These are phyloP conservation scores for Apophysomyces trapeziformis DNA, from an alignment of 371 early-diverging fungal genomes.

Conservation along the genomic window DNA sequence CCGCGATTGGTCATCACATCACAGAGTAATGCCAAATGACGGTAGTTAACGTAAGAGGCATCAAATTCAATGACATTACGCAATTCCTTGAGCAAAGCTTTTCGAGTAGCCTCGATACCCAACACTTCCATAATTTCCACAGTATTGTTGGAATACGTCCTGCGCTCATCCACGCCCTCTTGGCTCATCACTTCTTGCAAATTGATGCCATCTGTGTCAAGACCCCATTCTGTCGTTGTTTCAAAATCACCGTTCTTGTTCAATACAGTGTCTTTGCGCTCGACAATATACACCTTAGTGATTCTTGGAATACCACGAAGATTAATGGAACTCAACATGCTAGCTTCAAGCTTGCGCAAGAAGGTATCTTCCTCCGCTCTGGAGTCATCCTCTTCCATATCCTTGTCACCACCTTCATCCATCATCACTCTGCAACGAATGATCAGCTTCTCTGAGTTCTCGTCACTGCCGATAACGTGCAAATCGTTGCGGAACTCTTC, in stretches of 20 bases:
- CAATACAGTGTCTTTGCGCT: slow-evolving; percentile 67
- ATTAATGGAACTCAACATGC: slow-evolving; percentile 85
- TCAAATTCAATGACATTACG: slow-evolving; percentile 97
- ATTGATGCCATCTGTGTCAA: slow-evolving; percentile 98
- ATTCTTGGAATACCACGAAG: slow-evolving; percentile 94
- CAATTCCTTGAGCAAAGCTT: slow-evolving; percentile 91
- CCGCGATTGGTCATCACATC: slow-evolving; percentile 99
- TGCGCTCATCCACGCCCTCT: slow-evolving; percentile 81
- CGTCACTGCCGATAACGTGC: slow-evolving; percentile 89
- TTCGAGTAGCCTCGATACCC: slow-evolving; percentile 98
- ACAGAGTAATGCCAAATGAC: slow-evolving; percentile 96
- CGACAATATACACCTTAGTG: slow-evolving; percentile 90
- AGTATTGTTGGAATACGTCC: slow-evolving; percentile 92
- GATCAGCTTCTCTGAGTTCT: slow-evolving; percentile 89
- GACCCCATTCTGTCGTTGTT: slow-evolving; percentile 76
- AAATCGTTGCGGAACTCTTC: slow-evolving; percentile 78
- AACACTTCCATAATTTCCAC: slow-evolving; percentile 94
- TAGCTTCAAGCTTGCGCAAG: slow-evolving; percentile 82
- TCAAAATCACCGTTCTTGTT: slow-evolving; percentile 71
- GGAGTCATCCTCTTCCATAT: slow-evolving; percentile 67
- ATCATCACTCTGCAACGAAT: slow-evolving; percentile 90
- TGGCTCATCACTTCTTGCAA: slow-evolving; percentile 88
- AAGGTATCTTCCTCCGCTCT: slow-evolving; percentile 89
- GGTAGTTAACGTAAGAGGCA: slow-evolving; percentile 99
- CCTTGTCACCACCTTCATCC: slow-evolving; percentile 62